Conservation (phyloP, 108 stramenopile species). For the Fistulifera solaris region DNA sequence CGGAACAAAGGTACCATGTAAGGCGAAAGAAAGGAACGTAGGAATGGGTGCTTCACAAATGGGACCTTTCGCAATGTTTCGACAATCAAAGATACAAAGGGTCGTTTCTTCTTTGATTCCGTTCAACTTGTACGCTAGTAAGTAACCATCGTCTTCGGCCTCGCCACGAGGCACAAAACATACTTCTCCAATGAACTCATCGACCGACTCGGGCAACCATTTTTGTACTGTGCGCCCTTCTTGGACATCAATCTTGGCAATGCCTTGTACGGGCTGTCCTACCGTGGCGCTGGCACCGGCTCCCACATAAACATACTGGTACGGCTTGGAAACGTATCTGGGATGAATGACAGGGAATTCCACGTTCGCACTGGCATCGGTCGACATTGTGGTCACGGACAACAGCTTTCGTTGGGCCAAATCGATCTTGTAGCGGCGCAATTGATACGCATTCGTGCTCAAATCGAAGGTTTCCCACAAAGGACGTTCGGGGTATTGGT, state of each 20-base stretch:
- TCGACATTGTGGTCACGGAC: not conserved
- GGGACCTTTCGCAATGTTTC: not conserved
- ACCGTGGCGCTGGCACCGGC: constrained; percentile 5
- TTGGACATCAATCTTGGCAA: constrained; percentile 18
- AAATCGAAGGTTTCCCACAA: constrained; percentile 20
- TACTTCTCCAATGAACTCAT: constrained; percentile 23
- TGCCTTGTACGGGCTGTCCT: constrained; percentile 4
- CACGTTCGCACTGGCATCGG: constrained; percentile 2
- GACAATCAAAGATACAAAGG: constrained; percentile 25
- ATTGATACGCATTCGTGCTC: constrained; percentile 5
- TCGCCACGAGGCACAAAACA: constrained; percentile 17
- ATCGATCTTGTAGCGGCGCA: constrained; percentile 17
- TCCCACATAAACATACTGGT: constrained; percentile 25
- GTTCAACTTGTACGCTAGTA: constrained; percentile 19
- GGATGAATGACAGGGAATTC: constrained; percentile 35
- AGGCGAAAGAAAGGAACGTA: not conserved
- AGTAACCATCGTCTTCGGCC: constrained; percentile 40
- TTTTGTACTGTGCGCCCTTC: constrained; percentile 5
- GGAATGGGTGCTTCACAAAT: not conserved
- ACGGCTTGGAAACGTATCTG: constrained; percentile 6
- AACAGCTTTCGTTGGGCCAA: constrained; percentile 2
- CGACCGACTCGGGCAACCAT: constrained; percentile 11
- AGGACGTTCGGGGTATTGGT: constrained; percentile 5
- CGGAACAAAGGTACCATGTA: constrained; percentile 11
- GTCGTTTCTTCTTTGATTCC: constrained; percentile 23